A percentile compares a stretch with the other conserved stretches of the same genome.
Conservation (phyloP, 129 eudicot species). For the Helichrysum umbraculigerum region DNA sequence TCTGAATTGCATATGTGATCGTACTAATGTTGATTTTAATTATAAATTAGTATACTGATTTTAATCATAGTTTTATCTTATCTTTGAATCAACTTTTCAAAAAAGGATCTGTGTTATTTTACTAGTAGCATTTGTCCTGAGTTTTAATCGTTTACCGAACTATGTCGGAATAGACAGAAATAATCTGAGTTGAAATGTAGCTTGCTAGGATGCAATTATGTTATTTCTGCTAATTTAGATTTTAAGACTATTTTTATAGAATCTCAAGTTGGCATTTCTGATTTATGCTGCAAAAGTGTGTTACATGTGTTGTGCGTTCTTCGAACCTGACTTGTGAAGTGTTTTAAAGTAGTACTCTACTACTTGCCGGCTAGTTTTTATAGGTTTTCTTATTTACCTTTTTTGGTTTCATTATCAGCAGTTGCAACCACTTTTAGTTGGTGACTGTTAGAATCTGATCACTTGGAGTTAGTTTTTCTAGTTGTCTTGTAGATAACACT, state of each 20-base stretch:
- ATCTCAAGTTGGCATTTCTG: not conserved
- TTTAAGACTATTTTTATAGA: not conserved
- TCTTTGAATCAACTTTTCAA: not conserved
- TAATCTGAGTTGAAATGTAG: conserved; percentile 12
- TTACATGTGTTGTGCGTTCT: not conserved
- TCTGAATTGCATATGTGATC: too few species aligned
- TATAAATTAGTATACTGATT: not conserved
- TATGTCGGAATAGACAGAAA: not conserved
- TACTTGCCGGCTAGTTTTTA: conserved; percentile 1
- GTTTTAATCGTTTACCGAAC: not conserved
- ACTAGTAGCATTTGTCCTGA: conserved; percentile 14
- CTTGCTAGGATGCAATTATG: not conserved
- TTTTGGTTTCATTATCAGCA: not conserved
- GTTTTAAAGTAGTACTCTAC: not conserved
- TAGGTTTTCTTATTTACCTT: not conserved
- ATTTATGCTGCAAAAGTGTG: conserved; percentile 5
- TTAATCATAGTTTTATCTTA: not conserved
- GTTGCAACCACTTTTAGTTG: not conserved
- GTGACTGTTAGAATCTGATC: conserved; percentile 12
- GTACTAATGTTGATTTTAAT: not conserved
- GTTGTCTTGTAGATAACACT: conserved; percentile 4
- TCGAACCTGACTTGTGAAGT: not conserved
- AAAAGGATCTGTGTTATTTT: conserved; percentile 12
- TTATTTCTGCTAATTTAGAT: not conserved
- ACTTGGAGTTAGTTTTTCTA: conserved; percentile 12